Evolutionary conservation across 148 eudicot species (phyloP).

Genomic region (Chenopodium album): DNA sequence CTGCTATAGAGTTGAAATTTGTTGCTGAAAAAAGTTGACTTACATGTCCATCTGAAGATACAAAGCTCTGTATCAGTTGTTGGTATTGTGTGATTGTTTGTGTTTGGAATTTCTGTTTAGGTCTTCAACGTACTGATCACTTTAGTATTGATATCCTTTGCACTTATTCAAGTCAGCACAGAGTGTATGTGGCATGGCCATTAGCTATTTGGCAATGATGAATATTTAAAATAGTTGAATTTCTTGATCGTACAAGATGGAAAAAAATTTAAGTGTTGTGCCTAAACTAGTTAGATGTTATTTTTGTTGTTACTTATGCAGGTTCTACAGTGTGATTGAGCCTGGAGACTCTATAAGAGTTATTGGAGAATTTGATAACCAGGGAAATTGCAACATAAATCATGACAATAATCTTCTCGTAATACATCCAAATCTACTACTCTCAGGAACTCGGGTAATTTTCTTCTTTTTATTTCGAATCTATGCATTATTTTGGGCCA

Average conservation of each 20-base stretch:
- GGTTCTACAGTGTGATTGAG: slow-evolving; percentile 77
- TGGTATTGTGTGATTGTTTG: neutral
- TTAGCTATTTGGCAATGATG: neutral
- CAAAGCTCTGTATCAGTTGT: neutral
- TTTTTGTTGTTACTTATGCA: slow-evolving; percentile 26
- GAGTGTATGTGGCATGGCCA: neutral
- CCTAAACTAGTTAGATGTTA: slow-evolving; percentile 1
- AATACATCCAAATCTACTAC: slow-evolving; percentile 77
- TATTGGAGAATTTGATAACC: slow-evolving; percentile 70
- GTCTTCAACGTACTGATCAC: neutral
- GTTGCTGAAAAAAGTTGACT: neutral
- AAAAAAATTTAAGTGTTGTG: neutral
- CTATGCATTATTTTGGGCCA: slow-evolving; percentile 1
- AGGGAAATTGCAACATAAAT: slow-evolving; percentile 74
- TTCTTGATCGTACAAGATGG: neutral
- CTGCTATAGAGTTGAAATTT: neutral
- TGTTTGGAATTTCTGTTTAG: neutral
- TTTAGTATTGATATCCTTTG: neutral
- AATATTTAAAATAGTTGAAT: neutral
- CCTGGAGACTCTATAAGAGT: slow-evolving; percentile 91
- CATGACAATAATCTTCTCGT: slow-evolving; percentile 71
- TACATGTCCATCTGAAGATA: neutral
- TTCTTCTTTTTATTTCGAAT: neutral
- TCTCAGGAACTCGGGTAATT: slow-evolving; percentile 94
- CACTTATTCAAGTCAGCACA: neutral